A percentile compares a stretch with the other conserved stretches of the same genome.
Evolutionary conservation across 208 protist genomes (phyloP).

Genomic region (Trypanosoma theileri): DNA sequence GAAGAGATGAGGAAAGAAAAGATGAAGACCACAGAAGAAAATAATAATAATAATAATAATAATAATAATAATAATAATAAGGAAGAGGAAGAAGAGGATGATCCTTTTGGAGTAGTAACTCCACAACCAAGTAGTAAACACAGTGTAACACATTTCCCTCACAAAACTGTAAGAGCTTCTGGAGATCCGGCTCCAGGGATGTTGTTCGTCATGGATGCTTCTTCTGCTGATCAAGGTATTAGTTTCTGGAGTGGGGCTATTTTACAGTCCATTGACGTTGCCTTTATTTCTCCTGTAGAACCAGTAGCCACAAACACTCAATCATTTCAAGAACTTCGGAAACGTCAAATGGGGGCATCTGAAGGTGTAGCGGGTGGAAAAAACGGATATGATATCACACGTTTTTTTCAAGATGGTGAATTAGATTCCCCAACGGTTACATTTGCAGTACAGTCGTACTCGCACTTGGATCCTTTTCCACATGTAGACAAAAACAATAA

Average conservation of each 20-base stretch:
- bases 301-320: slow-evolving; percentile 39
- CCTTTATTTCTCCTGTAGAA: slow-evolving; percentile 60
- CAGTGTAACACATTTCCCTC: background rate
- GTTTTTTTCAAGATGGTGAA: slow-evolving; percentile 71
- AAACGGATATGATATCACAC: slow-evolving; percentile 27
- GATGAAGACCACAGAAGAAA: background rate
- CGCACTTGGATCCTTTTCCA: slow-evolving; percentile 76
- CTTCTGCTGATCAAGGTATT: slow-evolving; percentile 31
- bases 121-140: background rate
- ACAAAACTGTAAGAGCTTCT: too few relatives aligned
- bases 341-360: slow-evolving; percentile 13
- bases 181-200: slow-evolving; percentile 35
- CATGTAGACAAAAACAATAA: slow-evolving; percentile 3
- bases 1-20: too few relatives aligned
- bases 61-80: slow-evolving; percentile 3
- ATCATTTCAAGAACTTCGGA: slow-evolving; percentile 54
- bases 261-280: slow-evolving; percentile 68
- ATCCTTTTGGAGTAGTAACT: slow-evolving; percentile 66
- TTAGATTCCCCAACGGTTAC: slow-evolving; percentile 39
- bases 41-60: slow-evolving; percentile 3
- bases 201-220: slow-evolving; percentile 55
- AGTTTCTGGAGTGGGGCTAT: slow-evolving; percentile 88
- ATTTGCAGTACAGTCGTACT: slow-evolving; percentile 60
- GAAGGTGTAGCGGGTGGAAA: slow-evolving; percentile 31
- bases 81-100: slow-evolving; percentile 40